Evolutionary conservation across 2,329 filamentous ascomycete species (phyloP).

Genomic region (Ceratocystis alfenasii): DNA sequence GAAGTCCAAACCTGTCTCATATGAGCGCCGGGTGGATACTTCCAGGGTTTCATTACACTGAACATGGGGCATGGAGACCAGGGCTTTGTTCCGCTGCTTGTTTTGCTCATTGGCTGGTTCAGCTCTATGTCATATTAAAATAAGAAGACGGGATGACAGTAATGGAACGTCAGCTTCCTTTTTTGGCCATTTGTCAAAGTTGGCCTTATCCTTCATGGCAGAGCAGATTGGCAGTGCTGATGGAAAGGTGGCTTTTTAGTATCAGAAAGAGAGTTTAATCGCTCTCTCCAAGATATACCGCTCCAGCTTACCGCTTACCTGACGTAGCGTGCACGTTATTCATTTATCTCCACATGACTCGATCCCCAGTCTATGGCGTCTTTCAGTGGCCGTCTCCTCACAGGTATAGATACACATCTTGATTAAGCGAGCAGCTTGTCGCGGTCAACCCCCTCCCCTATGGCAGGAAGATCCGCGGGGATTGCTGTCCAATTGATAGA

Average conservation of each 20-base stretch:
- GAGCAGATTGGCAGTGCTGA: background rate
- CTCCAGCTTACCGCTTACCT: too few relatives aligned
- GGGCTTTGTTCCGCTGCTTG: background rate
- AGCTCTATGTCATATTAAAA: background rate
- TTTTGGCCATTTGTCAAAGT: background rate
- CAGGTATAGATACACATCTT: background rate
- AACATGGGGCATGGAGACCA: background rate
- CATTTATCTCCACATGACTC: background rate
- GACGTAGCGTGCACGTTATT: background rate
- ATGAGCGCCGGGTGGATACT: background rate
- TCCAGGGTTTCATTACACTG: background rate
- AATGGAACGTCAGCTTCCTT: background rate
- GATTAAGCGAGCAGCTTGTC: conserved; percentile 4
- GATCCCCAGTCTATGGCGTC: background rate
- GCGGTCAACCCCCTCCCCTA: background rate
- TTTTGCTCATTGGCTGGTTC: background rate
- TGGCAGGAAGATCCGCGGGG: background rate
- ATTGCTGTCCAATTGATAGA: background rate
- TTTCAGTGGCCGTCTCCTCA: background rate
- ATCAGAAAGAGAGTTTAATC: background rate
- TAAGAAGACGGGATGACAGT: conserved; percentile 2
- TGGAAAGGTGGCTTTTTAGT: background rate
- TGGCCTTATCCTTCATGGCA: background rate
- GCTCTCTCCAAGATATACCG: background rate
- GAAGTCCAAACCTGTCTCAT: background rate